Base-by-base conservation (phyloP, 2,329 filamentous ascomycete species). In the Geosmithia morbida region DNA sequence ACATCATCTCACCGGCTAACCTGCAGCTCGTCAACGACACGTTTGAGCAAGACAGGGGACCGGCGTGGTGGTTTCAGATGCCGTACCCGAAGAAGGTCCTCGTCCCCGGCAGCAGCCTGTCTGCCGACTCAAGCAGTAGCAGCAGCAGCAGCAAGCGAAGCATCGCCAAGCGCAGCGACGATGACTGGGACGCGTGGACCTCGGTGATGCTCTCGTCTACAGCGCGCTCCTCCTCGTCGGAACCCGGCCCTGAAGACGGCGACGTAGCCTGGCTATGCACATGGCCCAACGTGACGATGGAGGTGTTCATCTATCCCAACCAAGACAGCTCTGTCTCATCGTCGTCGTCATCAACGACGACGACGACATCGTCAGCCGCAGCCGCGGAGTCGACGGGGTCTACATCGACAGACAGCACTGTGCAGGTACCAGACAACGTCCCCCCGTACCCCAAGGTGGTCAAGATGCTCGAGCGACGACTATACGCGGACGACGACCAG, bases 261-360 rank as follows among this genome's bases (percentile, higher is more conserved):
- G 74, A 78, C 44, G 71, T 62, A 49, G 70, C 72, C 1, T 80
- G 76, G 76, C 66, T 79, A 19, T 80, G 76, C 55, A 71, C 64
- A 2, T 80, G 76, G 75, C 71, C 74, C 2, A 64, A 68, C 26
- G 77, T 74, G 1, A 63, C 67, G 2, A 62, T 79, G 5, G 74
- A 79, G 46, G 59, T 77, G 3, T 77, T 77, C 52, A 72, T 80
- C 41, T 80, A 77, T 51, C 66, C 74, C 1, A 61, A 63, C 20
- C 71, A 77, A 52, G 75, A 72, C 53, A 58, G 59, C 7, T 43
- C n/a, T n/a, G n/a, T n/a, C n/a, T n/a, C n/a, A n/a, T n/a, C n/a
- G n/a, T n/a, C n/a, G n/a, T n/a, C 48, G 7, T 52, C 43, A 16
- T 48, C 52, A 7, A 47, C 54, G 1, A 42, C 54, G 2, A 47